Conservation (phyloP, 495 filamentous ascomycete genomes). For the Hypoxylon lienhwacheense region DNA sequence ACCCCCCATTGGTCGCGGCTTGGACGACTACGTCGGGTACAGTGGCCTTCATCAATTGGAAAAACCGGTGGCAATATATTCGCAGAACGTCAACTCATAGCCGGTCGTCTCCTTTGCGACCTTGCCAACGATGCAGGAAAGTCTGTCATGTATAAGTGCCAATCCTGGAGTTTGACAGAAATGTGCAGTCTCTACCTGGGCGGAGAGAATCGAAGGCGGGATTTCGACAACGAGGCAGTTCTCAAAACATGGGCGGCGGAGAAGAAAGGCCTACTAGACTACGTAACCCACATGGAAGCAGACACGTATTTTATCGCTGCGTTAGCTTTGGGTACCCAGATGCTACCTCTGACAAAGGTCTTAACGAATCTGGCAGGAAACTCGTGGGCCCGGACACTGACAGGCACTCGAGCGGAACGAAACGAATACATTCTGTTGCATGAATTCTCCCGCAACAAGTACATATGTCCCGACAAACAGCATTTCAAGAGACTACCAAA, state of each 20-base stretch:
- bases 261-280: conserved; percentile 87
- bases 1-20: conserved; percentile 91
- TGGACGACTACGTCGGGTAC: conserved; percentile 76
- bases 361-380: conserved; percentile 97
- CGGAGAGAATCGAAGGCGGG: conserved; percentile 67
- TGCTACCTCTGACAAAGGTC: conserved; percentile 90
- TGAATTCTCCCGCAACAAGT: conserved; percentile 93
- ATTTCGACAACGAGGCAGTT: conserved; percentile 83
- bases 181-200: conserved; percentile 89
- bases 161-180: conserved; percentile 95
- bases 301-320: conserved; percentile 97
- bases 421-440: conserved; percentile 99
- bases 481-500: conserved; percentile 69
- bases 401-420: conserved; percentile 91
- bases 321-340: conserved; percentile 81
- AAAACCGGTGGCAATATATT: conserved; percentile 87
- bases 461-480: conserved; percentile 94
- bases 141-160: conserved; percentile 95
- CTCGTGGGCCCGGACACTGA: conserved; percentile 95
- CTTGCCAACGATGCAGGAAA: conserved; percentile 96
- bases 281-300: conserved; percentile 85
- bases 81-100: conserved; percentile 83
- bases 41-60: conserved; percentile 88
- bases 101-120: conserved; percentile 90
- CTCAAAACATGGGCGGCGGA: conserved; percentile 85